These are phyloP conservation scores for Leishmania mexicana DNA, from an alignment of 208 protist genomes.

Conservation along the genomic window DNA sequence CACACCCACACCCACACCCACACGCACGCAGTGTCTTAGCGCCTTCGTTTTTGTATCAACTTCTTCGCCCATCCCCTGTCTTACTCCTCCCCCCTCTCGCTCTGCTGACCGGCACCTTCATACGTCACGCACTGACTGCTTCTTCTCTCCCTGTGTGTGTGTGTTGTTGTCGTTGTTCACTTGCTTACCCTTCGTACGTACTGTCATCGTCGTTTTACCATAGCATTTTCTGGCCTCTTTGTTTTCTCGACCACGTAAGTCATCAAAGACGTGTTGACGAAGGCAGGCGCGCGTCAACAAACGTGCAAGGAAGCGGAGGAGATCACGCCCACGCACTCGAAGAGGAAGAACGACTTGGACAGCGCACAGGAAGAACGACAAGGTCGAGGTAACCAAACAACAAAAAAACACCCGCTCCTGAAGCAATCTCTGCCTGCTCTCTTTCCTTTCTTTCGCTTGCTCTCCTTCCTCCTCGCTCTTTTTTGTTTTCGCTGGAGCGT, in stretches of 20 bases:
- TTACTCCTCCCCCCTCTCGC: not conserved
- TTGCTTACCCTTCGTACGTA: not conserved
- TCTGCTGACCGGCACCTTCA: not conserved
- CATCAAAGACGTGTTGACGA: not conserved
- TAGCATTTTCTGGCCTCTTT: not conserved
- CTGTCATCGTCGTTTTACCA: not conserved
- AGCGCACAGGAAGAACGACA: not conserved
- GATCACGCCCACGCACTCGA: not conserved
- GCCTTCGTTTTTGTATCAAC: not conserved
- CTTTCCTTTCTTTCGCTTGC: not conserved
- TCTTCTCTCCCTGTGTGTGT: not conserved
- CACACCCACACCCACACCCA: not conserved
- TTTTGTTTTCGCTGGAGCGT: slow-evolving; percentile 1
- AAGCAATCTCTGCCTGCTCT: not conserved
- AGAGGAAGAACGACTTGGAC: not conserved
- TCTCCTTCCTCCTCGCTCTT: slow-evolving; percentile 15
- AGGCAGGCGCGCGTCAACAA: not conserved
- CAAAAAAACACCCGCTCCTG: not conserved
- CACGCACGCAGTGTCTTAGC: slow-evolving; percentile 1
- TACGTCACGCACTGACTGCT: not conserved
- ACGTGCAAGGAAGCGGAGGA: not conserved
- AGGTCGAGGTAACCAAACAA: not conserved
- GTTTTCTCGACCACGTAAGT: not conserved
- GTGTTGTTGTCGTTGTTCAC: not conserved
- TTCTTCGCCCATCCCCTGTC: not conserved